Percentiles rank a stretch among this genome's conserved stretches.
Evolutionary conservation across 2,329 filamentous ascomycete genomes (phyloP).

Genomic region (Stagonosporopsis cucurbitacearum): DNA sequence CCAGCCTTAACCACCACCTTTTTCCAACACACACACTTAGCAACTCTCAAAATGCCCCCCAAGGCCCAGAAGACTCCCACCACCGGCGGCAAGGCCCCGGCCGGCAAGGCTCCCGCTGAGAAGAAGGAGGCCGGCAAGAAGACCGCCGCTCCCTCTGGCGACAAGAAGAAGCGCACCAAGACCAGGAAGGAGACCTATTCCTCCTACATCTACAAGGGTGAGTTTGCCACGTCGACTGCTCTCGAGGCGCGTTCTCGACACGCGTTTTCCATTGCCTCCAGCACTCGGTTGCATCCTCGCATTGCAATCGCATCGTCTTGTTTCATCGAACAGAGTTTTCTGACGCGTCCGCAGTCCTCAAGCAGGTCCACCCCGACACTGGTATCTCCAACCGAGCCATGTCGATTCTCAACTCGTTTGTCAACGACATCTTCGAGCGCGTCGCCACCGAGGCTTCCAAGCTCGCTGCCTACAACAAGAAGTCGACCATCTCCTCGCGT

Average conservation of each 20-base stretch:
- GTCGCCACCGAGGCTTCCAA: conserved; percentile 98
- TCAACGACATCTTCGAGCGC: conserved; percentile 99
- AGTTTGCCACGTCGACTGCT: conserved; percentile 43
- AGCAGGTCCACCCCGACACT: conserved; percentile 99
- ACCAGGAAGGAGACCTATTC: conserved; percentile 99
- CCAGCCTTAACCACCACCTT: conserved; percentile 24
- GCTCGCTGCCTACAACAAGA: conserved; percentile 99
- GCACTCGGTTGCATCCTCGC: conserved; percentile 1
- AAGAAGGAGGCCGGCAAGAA: conserved; percentile 99
- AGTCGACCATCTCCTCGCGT: conserved; percentile 98
- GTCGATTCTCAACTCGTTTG: conserved; percentile 99
- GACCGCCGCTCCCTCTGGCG: conserved; percentile 87
- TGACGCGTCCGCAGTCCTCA: conserved; percentile 72
- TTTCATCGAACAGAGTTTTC: conserved; percentile 16
- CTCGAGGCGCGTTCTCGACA: conserved; percentile 18
- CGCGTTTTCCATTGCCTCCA: conserved; percentile 4
- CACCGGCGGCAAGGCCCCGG: conserved; percentile 89
- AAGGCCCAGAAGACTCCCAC: conserved; percentile 99
- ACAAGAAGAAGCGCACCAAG: conserved; percentile 99
- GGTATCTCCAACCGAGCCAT: conserved; percentile 99
- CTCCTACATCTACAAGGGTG: conserved; percentile 99
- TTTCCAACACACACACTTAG: conserved; percentile 15
- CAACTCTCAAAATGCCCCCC: conserved; percentile 78
- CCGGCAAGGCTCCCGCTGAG: conserved; percentile 82
- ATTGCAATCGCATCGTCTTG: conserved; percentile 47